Base-by-base conservation (phyloP, 441 rosid species). In the Eruca vesicaria region DNA sequence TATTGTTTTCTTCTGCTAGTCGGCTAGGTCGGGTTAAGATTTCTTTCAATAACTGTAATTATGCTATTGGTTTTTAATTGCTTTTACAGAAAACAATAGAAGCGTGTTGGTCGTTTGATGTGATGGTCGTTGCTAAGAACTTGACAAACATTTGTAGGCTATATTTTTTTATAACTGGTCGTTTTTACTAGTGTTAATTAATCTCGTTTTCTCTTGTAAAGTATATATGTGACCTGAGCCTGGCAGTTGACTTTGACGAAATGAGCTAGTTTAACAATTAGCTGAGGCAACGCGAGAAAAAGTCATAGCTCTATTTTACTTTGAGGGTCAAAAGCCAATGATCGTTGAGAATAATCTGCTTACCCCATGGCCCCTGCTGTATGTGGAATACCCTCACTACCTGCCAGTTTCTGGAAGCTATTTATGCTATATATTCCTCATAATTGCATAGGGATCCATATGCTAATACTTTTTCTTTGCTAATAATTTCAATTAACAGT, bases 171-270 rank as follows among this genome's bases (percentile, higher is more conserved):
- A 57, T 14, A 19, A 19, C 16, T 14, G 35, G 62, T 26, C 35
- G 35, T 14, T 57, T 23, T 57, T 57, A 23, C 16, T 58, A 28
- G 63, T 28, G 19, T 28, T 58, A 7, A 28, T 58, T 58, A 58
- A n/a, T 28, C 63, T 2, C 14, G 63, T 28, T 58, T 28, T 58
- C 63, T 58, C 63, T 58, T 14, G 19, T 57, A 6, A 26, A 26
- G 61, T 56, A 56, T 23, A 57, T 58, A n/a, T 58, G 19, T 58
- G 35, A 28, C 28, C 63, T 28, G 11, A 6, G 11, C 12, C 63
- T 58, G 36, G n/a, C 63, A 28, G 63, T n/a, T 58, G 63, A 73
- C 77, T 57, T 74, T 16, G 78, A 32, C 18, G 6, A 60, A 60
- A 67, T 21, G 16, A 56, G 23, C 23, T 10, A 50, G 32, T 60